A percentile compares a stretch with the other conserved stretches of the same genome.
Conservation (phyloP, 345 rosid species). For the Mallotus nudiflorus region DNA sequence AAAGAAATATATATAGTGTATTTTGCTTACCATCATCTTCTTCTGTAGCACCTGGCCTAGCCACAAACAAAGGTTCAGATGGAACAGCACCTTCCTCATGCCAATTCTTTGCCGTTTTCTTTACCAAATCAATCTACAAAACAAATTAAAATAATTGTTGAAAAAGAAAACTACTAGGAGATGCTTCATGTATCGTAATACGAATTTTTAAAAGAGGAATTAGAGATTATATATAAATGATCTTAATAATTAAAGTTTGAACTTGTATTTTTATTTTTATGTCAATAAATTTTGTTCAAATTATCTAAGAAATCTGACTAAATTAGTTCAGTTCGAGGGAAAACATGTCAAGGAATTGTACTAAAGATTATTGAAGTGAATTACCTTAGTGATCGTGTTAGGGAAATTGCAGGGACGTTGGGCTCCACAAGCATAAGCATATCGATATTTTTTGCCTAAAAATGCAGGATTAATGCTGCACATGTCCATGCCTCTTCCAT, state of each 20-base stretch:
- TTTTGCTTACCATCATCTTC: conserved; percentile 86
- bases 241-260: too few relatives aligned
- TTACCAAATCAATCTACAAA: conserved; percentile 63
- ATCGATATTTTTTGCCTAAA: conserved; percentile 74
- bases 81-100: conserved; percentile 76
- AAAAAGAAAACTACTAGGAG: background rate
- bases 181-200: too few relatives aligned
- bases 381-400: conserved; percentile 90
- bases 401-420: conserved; percentile 94
- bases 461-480: conserved; percentile 80
- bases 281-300: too few relatives aligned
- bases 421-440: conserved; percentile 93
- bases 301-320: too few relatives aligned
- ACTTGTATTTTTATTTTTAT: too few relatives aligned
- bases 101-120: conserved; percentile 84
- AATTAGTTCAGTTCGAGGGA: too few relatives aligned
- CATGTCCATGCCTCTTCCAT: conserved; percentile 98
- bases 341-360: background rate
- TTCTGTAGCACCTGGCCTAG: conserved; percentile 72
- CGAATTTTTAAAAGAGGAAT: too few relatives aligned
- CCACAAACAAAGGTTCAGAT: conserved; percentile 90
- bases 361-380: background rate
- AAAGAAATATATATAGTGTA: background rate
- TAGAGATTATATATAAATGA: too few relatives aligned
- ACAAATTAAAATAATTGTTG: too few relatives aligned